Base-by-base conservation (phyloP, 2,329 filamentous ascomycete species). In the Pezicula neosporulosa region DNA sequence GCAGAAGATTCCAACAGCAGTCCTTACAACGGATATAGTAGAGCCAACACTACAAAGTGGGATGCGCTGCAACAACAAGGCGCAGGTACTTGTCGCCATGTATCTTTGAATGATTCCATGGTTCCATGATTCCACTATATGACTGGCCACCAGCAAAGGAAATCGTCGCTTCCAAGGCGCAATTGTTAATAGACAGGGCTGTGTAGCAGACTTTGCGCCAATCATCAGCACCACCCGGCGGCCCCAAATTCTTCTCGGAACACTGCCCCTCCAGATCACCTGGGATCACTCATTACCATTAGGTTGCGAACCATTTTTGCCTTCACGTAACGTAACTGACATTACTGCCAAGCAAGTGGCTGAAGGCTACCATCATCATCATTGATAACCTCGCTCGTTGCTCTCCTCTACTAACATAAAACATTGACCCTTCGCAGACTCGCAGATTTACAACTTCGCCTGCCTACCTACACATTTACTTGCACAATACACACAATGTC, bases 401-500 rank as follows among this genome's bases (percentile, higher is more conserved):
- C 18, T 42, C 39, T 21, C 39, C 16, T 18, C 16, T 6, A 13
- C 39, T 24, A 19, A 19, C 39, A 42, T 16, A 19, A 13, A 18
- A 42, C 38, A 44, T 16, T 44, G 21, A 28, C 19, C 13, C 13
- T 10, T 16, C 21, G 19, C 42, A 28, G 4, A 6, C 19, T 39
- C 37, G 37, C 37, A 39, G 15, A 27, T 28, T 10, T 24, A 44
- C 19, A 33, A 21, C 19, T 9, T 10, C 37, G 8, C 19, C 8
- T 16, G 8, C n/a, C 21, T 21, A 36, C 15, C 28, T 37, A 30
- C 15, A 47, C 37, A 18, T 36, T 36, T 21, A 36, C 15, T 24
- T 37, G 24, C 12, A 47, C 43, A 18, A 37, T 38, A 30, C 27
- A 35, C 41, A 54, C 47, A 41, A 60, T 58, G 49, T 49, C 57